Evolutionary conservation across 805 yeast genomes (phyloP).

Genomic region (Teunomyces stri): DNA sequence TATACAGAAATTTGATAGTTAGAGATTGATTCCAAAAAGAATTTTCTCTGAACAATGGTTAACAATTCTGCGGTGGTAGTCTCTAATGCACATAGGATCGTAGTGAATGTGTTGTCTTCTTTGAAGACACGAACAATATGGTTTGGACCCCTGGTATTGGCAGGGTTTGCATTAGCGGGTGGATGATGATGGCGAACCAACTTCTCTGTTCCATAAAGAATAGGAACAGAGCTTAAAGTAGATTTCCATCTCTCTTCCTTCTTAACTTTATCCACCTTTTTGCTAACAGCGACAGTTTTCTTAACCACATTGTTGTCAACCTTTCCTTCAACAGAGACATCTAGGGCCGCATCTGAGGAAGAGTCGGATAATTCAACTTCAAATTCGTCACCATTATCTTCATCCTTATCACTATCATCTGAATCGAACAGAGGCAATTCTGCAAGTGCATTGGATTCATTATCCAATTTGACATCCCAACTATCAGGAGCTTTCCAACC

Average conservation of each 20-base stretch:
- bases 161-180: conserved; percentile 5
- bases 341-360: conserved; percentile 4
- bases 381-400: conserved; percentile 7
- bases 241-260: background rate
- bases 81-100: conserved; percentile 74
- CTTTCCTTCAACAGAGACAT: conserved; percentile 5
- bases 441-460: background rate
- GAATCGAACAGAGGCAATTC: conserved; percentile 13
- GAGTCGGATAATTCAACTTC: conserved; percentile 5
- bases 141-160: conserved; percentile 27
- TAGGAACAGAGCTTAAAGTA: conserved; percentile 20
- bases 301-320: background rate
- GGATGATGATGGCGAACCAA: background rate
- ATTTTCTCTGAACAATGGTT: conserved; percentile 69
- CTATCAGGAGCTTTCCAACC: conserved; percentile 48
- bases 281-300: background rate
- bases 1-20: conserved; percentile 74
- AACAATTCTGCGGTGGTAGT: conserved; percentile 76
- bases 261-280: background rate
- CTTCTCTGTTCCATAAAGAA: conserved; percentile 28
- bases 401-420: conserved; percentile 14
- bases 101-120: conserved; percentile 81
- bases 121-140: conserved; percentile 71
- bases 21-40: conserved; percentile 65
- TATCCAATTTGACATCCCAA: conserved; percentile 44